These are phyloP conservation scores for Ceratocystiopsis minuta DNA, from an alignment of 2,329 filamentous ascomycete genomes.

Conservation along the genomic window DNA sequence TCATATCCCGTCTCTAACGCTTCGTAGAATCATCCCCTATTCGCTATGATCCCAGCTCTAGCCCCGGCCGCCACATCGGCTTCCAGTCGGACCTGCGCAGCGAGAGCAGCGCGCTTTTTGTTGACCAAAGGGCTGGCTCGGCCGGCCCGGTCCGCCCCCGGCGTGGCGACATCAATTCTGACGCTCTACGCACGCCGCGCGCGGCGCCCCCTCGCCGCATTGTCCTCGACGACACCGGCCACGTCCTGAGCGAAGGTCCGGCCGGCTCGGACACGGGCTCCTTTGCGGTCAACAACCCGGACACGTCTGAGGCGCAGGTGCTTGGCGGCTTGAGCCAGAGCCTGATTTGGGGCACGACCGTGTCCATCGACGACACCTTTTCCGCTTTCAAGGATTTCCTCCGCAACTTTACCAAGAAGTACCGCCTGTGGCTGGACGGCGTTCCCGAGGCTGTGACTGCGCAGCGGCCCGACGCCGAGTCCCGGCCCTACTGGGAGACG, in stretches of 20 bases:
- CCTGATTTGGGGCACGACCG: slow-evolving; percentile 93
- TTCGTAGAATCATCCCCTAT: slow-evolving; percentile 78
- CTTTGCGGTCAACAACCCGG: slow-evolving; percentile 50
- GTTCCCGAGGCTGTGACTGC: slow-evolving; percentile 58
- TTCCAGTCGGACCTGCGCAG: slow-evolving; percentile 54
- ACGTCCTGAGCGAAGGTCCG: slow-evolving; percentile 34
- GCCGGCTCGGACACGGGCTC: slow-evolving; percentile 40
- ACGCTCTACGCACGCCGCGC: slow-evolving; percentile 41
- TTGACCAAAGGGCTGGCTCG: slow-evolving; percentile 40
- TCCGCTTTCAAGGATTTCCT: slow-evolving; percentile 82
- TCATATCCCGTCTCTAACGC: not conserved
- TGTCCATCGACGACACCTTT: slow-evolving; percentile 81
- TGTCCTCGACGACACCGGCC: slow-evolving; percentile 35
- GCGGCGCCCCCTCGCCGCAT: slow-evolving; percentile 33
- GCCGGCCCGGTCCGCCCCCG: slow-evolving; percentile 43
- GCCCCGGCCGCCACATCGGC: slow-evolving; percentile 45
- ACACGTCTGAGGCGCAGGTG: slow-evolving; percentile 78
- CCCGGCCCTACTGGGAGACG: slow-evolving; percentile 68
- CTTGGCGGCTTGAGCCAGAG: slow-evolving; percentile 67
- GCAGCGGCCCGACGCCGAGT: slow-evolving; percentile 50
- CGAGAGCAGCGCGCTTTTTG: slow-evolving; percentile 75
- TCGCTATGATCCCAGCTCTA: slow-evolving; percentile 78
- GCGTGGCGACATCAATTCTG: slow-evolving; percentile 67
- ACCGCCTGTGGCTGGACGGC: slow-evolving; percentile 83
- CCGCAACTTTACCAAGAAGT: slow-evolving; percentile 80